Evolutionary conservation across 306 rosid genomes (phyloP).

Genomic region (Sindora glabra): DNA sequence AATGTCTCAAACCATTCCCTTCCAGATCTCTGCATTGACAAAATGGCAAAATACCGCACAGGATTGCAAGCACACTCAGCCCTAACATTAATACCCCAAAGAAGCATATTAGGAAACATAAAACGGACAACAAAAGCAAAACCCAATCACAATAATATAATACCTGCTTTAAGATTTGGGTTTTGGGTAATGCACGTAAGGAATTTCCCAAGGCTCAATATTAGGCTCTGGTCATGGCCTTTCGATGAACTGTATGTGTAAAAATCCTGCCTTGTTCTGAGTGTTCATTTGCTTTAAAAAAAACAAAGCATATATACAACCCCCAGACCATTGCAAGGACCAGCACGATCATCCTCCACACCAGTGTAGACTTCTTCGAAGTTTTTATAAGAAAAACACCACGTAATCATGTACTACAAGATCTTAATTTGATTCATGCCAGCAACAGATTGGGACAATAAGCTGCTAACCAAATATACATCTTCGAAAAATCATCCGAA

Average conservation of each 20-base stretch:
- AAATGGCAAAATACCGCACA: conserved; percentile 73
- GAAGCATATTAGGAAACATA: conserved; percentile 17
- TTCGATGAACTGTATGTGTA: conserved; percentile 41
- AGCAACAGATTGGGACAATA: neutral
- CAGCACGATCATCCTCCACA: conserved; percentile 68
- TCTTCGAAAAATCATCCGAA: neutral
- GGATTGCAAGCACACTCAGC: conserved; percentile 87
- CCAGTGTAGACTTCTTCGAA: conserved; percentile 70
- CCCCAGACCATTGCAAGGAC: conserved; percentile 85
- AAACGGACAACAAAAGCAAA: conserved; percentile 8
- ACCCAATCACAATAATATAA: conserved; percentile 2
- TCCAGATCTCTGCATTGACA: conserved; percentile 98
- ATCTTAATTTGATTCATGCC: neutral
- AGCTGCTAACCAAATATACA: neutral
- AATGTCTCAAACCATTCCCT: conserved; percentile 99
- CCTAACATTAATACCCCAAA: conserved; percentile 35
- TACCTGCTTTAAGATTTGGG: conserved; percentile 85
- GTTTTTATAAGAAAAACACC: conserved; percentile 49
- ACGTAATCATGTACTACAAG: conserved; percentile 34
- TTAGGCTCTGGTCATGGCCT: conserved; percentile 65
- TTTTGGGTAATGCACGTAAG: conserved; percentile 74
- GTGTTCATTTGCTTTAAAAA: conserved; percentile 78
- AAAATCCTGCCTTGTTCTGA: conserved; percentile 35
- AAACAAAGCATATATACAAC: conserved; percentile 77
- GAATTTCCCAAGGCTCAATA: conserved; percentile 63